phyloP scores from a whole-genome alignment of 1,284 basidiomycete genomes.

The Xerocomus minutiporus region DNA sequence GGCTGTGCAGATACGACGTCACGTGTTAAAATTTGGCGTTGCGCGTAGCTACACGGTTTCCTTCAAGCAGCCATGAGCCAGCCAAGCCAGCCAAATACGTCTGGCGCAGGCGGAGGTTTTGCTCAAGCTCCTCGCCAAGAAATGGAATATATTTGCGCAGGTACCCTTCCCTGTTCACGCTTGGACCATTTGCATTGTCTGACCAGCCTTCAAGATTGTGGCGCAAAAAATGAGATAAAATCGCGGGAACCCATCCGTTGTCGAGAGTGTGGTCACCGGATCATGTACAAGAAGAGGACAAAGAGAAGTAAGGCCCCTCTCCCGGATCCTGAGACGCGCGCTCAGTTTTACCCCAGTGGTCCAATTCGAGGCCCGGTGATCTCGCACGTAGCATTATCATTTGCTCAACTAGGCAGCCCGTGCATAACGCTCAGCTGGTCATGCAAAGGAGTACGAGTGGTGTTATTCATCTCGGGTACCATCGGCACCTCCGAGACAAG shows the following conservation, averaged over 20 bases:
- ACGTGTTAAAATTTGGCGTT: conserved; percentile 11
- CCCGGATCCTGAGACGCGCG: conserved; percentile 6
- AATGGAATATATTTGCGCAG: conserved; percentile 92
- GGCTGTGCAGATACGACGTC: conserved; percentile 15
- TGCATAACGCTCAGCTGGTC: no score
- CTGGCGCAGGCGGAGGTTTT: conserved; percentile 24
- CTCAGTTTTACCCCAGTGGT: conserved; percentile 53
- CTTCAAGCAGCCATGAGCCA: conserved; percentile 27
- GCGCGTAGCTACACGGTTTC: background rate
- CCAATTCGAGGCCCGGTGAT: conserved; percentile 80
- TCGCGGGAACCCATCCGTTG: conserved; percentile 95
- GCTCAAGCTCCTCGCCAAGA: conserved; percentile 48
- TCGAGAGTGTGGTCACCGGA: conserved; percentile 94
- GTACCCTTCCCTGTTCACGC: conserved; percentile 40
- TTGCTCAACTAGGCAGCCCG: no score
- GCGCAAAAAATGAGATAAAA: conserved; percentile 89
- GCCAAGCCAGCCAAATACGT: conserved; percentile 20
- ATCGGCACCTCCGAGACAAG: no score
- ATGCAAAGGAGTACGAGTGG: background rate
- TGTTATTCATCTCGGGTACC: background rate
- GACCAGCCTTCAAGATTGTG: conserved; percentile 68
- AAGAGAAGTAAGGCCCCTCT: conserved; percentile 65
- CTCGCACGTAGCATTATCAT: background rate
- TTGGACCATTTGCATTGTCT: conserved; percentile 3
- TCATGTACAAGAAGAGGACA: conserved; percentile 99